Conservation (phyloP, 495 filamentous ascomycete genomes). For the Lepidopterella palustris region DNA sequence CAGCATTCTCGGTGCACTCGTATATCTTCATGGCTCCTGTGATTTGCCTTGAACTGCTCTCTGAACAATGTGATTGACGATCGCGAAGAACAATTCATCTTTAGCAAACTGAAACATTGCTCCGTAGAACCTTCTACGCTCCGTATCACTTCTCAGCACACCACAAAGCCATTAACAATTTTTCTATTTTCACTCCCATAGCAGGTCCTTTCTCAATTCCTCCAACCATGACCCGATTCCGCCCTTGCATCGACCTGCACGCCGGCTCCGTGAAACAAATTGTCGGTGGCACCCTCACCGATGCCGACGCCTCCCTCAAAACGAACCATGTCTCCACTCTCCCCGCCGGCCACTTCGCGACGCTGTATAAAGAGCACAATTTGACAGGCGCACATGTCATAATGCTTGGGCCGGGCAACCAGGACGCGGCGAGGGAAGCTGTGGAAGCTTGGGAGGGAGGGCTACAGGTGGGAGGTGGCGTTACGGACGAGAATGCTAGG, state of each 20-base stretch:
- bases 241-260: constrained; percentile 96
- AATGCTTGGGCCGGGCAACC: constrained; percentile 86
- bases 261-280: constrained; percentile 96
- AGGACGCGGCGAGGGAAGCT: constrained; percentile 69
- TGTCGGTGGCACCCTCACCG: constrained; percentile 79
- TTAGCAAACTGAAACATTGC: too few species aligned
- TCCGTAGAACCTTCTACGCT: too few species aligned
- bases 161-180: too few species aligned
- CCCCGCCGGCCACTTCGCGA: constrained; percentile 70
- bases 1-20: not conserved
- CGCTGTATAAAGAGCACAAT: constrained; percentile 65
- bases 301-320: constrained; percentile 57
- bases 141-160: not conserved
- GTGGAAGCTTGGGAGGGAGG: constrained; percentile 66
- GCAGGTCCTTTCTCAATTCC: not conserved
- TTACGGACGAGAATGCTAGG: constrained; percentile 74
- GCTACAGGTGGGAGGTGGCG: constrained; percentile 86
- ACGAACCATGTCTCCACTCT: constrained; percentile 87
- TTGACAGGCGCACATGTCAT: constrained; percentile 86
- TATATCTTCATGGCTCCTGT: not conserved
- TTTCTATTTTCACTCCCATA: too few species aligned
- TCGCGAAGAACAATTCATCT: too few species aligned
- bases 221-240: constrained; percentile 77
- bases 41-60: too few species aligned
- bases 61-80: too few species aligned